Percentiles rank a stretch among this genome's conserved stretches.
Conservation (phyloP, 2,329 filamentous ascomycete species). For the Orbilia quercus region DNA sequence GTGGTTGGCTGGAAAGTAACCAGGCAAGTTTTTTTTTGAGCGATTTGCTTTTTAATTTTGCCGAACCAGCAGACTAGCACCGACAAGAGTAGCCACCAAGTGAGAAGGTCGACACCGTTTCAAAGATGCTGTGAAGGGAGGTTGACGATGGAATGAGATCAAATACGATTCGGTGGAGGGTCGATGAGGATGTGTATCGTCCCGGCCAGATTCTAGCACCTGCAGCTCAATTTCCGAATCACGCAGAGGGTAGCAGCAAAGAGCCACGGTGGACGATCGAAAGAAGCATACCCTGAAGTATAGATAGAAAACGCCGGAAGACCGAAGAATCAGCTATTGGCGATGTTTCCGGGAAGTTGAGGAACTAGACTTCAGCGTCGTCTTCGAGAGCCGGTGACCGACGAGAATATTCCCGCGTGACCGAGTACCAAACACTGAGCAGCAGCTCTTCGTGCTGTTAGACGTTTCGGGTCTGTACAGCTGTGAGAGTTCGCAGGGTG, state of each 20-base stretch:
- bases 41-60: slow-evolving; percentile 48
- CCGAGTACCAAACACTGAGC: not conserved
- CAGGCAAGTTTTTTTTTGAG: slow-evolving; percentile 21
- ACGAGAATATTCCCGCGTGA: slow-evolving; percentile 1
- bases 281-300: not conserved
- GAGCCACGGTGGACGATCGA: not conserved
- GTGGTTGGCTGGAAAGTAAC: slow-evolving; percentile 5
- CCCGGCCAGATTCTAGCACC: slow-evolving; percentile 6
- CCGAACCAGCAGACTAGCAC: slow-evolving; percentile 12
- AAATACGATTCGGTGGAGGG: not conserved
- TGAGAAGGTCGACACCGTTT: not conserved
- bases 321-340: not conserved
- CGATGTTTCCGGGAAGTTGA: no score
- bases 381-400: no score
- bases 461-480: no score
- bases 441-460: not conserved
- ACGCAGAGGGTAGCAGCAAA: not conserved
- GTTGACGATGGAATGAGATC: not conserved
- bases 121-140: not conserved
- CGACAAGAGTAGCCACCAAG: slow-evolving; percentile 4
- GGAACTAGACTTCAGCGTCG: no score
- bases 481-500: no score
- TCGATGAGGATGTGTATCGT: not conserved
- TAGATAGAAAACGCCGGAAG: not conserved
- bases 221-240: not conserved